Base-by-base conservation (phyloP, 352 stramenopile species). In the Lagenidium giganteum region DNA sequence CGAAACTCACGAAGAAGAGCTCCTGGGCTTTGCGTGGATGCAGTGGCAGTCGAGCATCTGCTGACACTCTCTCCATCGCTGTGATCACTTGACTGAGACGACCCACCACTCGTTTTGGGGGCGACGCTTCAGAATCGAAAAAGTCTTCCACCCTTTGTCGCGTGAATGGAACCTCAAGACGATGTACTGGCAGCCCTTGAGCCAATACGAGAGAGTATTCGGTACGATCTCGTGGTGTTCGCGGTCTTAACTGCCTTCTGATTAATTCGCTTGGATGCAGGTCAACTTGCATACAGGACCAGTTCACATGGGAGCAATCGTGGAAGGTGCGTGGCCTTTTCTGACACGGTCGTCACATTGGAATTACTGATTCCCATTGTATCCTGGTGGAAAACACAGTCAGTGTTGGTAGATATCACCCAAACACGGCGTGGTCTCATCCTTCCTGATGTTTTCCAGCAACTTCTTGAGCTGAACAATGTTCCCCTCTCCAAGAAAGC, bases 391-490 rank as follows among this genome's bases (percentile, higher is more conserved):
- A 26, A 27, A 18, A 29, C 16, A 23, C 34, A 82, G 64, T 47
- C 42, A 12, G 52, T 69, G 14, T 42, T 80, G 22, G 61, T 33
- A 11, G 56, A 76, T 17, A 43, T 51, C 11, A 64, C 45, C 34
- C 55, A 31, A 18, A 50, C 39, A 14, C 57, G 63, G 11, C 57
- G 58, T 17, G 74, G 59, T 1, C 41, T 81, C 33, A 29, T 84
- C 5, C 47, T 51, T 6, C 61, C 67, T 0, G 46, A 64, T n/a
- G 27, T 61, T 0, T 78, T 87, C 40, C 45, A 81, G 25, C 35
- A 76, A n/a, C 65, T 56, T n/a, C 55, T 87, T 3, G 59, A 67
- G 30, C 51, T 59, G 3, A 85, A 87, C 54, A 57, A 48, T 23
- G 54, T 83, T 8, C 29, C 44, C 29, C 60, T 83, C 9, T 28